Percentiles rank a stretch among this genome's conserved stretches.
Evolutionary conservation across 192 early-diverging fungal species (phyloP).

Genomic region (Entomortierella lignicola): DNA sequence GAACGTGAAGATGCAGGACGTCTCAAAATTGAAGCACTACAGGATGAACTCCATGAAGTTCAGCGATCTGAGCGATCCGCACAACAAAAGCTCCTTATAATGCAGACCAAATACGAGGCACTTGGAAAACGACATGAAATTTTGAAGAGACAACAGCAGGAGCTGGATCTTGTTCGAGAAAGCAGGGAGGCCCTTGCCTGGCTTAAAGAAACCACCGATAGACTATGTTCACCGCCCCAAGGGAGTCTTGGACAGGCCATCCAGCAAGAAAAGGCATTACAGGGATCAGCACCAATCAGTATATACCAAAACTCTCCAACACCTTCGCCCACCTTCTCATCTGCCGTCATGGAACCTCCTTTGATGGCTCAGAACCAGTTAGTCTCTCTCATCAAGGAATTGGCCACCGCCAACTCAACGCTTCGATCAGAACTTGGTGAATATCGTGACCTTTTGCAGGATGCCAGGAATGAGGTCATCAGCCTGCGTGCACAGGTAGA

Average conservation of each 20-base stretch:
- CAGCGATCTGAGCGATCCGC: slow-evolving; percentile 35
- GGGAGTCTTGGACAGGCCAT: slow-evolving; percentile 47
- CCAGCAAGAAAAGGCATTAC: slow-evolving; percentile 34
- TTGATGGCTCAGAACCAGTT: slow-evolving; percentile 58
- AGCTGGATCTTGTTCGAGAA: slow-evolving; percentile 41
- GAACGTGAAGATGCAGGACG: slow-evolving; percentile 48
- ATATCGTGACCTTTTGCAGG: slow-evolving; percentile 60
- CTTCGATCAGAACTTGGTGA: slow-evolving; percentile 58
- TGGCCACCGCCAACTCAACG: slow-evolving; percentile 66
- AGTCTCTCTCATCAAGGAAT: slow-evolving; percentile 63
- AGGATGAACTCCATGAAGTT: slow-evolving; percentile 44
- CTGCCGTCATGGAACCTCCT: slow-evolving; percentile 30
- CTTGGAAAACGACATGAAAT: slow-evolving; percentile 37
- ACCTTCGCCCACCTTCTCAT: slow-evolving; percentile 30
- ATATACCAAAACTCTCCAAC: slow-evolving; percentile 24
- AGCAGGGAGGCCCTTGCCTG: slow-evolving; percentile 46
- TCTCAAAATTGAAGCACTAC: slow-evolving; percentile 31
- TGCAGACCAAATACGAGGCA: slow-evolving; percentile 44
- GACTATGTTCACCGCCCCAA: slow-evolving; percentile 41
- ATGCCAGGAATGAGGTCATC: slow-evolving; percentile 58
- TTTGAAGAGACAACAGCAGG: slow-evolving; percentile 35
- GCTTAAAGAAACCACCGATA: slow-evolving; percentile 48
- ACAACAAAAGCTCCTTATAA: slow-evolving; percentile 39
- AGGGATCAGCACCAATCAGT: slow-evolving; percentile 18
- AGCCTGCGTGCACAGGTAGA: slow-evolving; percentile 57